Percentiles rank a stretch among this genome's conserved stretches.
These are phyloP conservation scores for Boechera retrofracta DNA, from an alignment of 345 rosid species.

Conservation along the genomic window DNA sequence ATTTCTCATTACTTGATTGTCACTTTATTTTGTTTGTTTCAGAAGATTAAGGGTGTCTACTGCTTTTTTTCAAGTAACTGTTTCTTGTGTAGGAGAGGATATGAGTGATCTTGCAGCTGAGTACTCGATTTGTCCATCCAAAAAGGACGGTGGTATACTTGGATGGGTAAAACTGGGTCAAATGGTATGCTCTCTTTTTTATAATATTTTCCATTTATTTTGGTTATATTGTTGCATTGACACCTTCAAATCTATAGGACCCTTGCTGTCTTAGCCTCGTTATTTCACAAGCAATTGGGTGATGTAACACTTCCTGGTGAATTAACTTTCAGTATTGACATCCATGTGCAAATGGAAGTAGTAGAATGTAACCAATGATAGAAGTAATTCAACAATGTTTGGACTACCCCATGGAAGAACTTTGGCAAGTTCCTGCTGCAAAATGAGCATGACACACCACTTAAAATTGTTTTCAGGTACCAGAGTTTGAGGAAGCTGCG, in stretches of 20 bases:
- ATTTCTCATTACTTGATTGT: slow-evolving; percentile 8
- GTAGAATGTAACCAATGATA: not conserved
- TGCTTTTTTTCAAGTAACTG: slow-evolving; percentile 14
- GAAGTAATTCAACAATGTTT: slow-evolving; percentile 1
- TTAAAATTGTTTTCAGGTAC: slow-evolving; percentile 58
- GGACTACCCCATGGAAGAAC: not conserved
- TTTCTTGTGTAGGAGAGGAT: slow-evolving; percentile 76
- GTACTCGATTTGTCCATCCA: slow-evolving; percentile 86
- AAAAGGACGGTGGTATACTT: slow-evolving; percentile 85
- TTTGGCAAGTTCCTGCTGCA: slow-evolving; percentile 17
- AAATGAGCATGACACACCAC: slow-evolving; percentile 1
- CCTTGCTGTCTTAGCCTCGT: slow-evolving; percentile 1
- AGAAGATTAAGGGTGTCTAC: slow-evolving; percentile 11
- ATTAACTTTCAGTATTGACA: not conserved
- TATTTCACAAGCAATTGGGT: slow-evolving; percentile 13
- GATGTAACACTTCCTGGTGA: slow-evolving; percentile 20
- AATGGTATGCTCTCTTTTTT: slow-evolving; percentile 58
- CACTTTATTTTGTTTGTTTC: slow-evolving; percentile 9
- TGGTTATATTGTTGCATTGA: slow-evolving; percentile 22
- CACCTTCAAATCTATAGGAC: slow-evolving; percentile 11
- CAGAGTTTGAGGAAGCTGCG: slow-evolving; percentile 95
- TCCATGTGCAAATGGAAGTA: slow-evolving; percentile 5
- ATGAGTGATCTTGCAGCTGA: slow-evolving; percentile 87
- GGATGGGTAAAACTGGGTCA: slow-evolving; percentile 92
- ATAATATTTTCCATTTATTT: not conserved